These are phyloP conservation scores for Fusarium sp. DNA, from an alignment of 2,329 filamentous ascomycete genomes.

Conservation along the genomic window DNA sequence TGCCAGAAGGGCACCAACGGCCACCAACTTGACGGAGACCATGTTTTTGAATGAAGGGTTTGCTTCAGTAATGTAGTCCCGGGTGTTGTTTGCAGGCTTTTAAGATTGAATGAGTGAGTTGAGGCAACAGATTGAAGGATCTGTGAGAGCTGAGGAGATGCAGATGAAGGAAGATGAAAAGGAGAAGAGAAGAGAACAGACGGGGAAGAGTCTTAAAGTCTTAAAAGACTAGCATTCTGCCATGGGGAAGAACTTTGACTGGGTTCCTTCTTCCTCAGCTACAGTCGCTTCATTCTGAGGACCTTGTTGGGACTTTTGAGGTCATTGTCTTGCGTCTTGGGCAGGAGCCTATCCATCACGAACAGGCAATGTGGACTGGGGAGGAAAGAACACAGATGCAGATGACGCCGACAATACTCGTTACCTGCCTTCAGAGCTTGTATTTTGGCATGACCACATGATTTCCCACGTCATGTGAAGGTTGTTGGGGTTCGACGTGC, in stretches of 20 bases:
- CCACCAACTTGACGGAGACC: slow-evolving; percentile 39
- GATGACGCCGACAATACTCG: background rate
- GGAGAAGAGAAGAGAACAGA: slow-evolving; percentile 1
- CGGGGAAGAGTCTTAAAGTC: too few relatives aligned
- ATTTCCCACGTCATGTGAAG: background rate
- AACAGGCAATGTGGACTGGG: background rate
- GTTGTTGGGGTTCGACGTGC: background rate
- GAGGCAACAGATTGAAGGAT: background rate
- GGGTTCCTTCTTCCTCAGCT: background rate
- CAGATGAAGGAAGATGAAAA: background rate
- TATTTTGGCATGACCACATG: too few relatives aligned
- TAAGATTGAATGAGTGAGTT: background rate
- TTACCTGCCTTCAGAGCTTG: background rate
- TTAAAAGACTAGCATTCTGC: background rate
- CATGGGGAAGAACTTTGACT: background rate
- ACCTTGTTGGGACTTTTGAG: slow-evolving; percentile 1
- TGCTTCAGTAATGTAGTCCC: background rate
- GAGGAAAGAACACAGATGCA: background rate
- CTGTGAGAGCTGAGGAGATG: background rate
- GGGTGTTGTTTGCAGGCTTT: background rate
- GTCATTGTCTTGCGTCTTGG: background rate
- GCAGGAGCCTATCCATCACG: background rate
- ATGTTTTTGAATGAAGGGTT: slow-evolving; percentile 25
- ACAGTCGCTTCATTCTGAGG: background rate
- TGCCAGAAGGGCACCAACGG: slow-evolving; percentile 39